These are phyloP conservation scores for Clonostachys solani DNA, from an alignment of 2,329 filamentous ascomycete genomes.

Conservation along the genomic window DNA sequence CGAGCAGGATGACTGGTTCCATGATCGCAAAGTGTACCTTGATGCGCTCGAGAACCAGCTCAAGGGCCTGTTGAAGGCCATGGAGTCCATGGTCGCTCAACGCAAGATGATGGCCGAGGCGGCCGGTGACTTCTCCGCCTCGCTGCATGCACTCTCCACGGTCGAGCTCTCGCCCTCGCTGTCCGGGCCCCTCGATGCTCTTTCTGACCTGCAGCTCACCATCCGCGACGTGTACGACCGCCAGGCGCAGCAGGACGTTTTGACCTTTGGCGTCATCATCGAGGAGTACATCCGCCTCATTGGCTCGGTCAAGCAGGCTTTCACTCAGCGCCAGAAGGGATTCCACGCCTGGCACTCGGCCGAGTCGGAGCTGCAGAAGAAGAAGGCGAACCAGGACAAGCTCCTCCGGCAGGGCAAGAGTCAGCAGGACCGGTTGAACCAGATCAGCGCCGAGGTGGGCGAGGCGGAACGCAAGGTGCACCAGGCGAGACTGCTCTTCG, in stretches of 20 bases:
- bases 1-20: slow-evolving; percentile 99
- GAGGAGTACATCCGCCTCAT: slow-evolving; percentile 98
- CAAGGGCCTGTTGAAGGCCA: slow-evolving; percentile 85
- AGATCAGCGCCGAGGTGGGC: slow-evolving; percentile 88
- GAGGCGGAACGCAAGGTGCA: slow-evolving; percentile 93
- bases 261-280: slow-evolving; percentile 95
- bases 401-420: slow-evolving; percentile 91
- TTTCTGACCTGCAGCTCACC: slow-evolving; percentile 89
- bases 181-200: slow-evolving; percentile 82
- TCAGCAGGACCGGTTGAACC: slow-evolving; percentile 91
- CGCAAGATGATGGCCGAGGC: slow-evolving; percentile 92
- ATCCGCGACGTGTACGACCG: slow-evolving; percentile 95
- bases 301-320: slow-evolving; percentile 90
- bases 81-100: slow-evolving; percentile 88
- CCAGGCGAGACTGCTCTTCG: slow-evolving; percentile 83
- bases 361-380: slow-evolving; percentile 86
- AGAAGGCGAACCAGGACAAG: slow-evolving; percentile 86
- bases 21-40: slow-evolving; percentile 90
- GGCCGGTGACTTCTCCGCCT: slow-evolving; percentile 88
- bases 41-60: slow-evolving; percentile 91
- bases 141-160: slow-evolving; percentile 84
- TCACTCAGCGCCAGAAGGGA: slow-evolving; percentile 87
- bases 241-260: slow-evolving; percentile 92
- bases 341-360: slow-evolving; percentile 93
- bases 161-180: slow-evolving; percentile 89